These are phyloP conservation scores for Fraxinus paxiana DNA, from an alignment of 305 asterid species.

Conservation along the genomic window DNA sequence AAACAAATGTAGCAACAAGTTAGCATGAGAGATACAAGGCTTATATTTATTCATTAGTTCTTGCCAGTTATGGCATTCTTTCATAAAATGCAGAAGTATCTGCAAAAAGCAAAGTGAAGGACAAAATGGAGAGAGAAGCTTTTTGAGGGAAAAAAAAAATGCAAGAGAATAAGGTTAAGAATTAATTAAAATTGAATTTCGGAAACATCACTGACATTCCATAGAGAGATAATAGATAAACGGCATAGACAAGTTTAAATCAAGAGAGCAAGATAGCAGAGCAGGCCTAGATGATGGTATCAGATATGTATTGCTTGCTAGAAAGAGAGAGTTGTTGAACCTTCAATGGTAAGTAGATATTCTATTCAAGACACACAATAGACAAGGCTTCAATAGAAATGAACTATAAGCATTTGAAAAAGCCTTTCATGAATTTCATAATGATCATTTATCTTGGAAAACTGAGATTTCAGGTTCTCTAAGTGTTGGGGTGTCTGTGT, in stretches of 20 bases:
- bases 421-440: neutral
- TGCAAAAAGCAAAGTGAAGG: conserved; percentile 1
- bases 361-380: neutral
- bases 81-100: neutral
- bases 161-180: neutral
- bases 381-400: too few species aligned
- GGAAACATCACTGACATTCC: neutral
- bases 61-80: neutral
- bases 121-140: neutral
- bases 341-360: neutral
- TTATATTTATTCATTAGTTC: neutral
- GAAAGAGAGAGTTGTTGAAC: neutral
- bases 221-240: neutral
- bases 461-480: neutral
- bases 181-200: neutral
- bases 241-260: neutral
- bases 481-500: neutral
- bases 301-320: neutral
- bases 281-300: neutral
- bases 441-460: neutral
- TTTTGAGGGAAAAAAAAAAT: neutral
- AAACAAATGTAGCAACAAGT: neutral
- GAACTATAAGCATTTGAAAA: neutral
- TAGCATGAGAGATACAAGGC: neutral
- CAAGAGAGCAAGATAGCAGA: neutral